These are phyloP conservation scores for Calocera cornea DNA, from an alignment of 768 basidiomycete genomes.

Conservation along the genomic window DNA sequence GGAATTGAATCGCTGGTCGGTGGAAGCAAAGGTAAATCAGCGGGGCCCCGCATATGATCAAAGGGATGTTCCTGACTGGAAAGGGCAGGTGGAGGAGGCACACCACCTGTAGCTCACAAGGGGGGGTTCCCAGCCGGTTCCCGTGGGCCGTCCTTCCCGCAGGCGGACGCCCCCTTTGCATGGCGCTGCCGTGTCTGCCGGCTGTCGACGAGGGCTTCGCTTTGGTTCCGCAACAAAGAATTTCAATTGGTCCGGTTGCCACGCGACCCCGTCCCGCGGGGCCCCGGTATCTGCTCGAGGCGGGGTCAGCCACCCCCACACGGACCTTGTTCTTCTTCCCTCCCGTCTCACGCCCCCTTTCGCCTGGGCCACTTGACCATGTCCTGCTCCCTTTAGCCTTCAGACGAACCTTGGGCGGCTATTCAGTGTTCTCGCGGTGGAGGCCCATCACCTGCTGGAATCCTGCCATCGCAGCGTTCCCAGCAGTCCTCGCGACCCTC, in stretches of 20 bases:
- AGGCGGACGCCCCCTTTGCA: neutral
- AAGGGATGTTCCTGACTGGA: neutral
- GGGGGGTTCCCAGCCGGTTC: no score
- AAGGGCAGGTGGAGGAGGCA: slow-evolving; percentile 3
- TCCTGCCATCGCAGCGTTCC: neutral
- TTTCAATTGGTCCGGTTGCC: neutral
- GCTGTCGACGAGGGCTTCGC: neutral
- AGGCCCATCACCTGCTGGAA: neutral
- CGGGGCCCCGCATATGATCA: slow-evolving; percentile 4
- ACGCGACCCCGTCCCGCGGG: neutral
- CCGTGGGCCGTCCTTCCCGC: neutral
- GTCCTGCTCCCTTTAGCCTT: neutral
- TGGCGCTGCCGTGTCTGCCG: neutral
- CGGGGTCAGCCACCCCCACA: slow-evolving; percentile 1
- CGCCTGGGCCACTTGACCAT: neutral
- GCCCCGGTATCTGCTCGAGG: neutral
- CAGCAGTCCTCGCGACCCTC: neutral
- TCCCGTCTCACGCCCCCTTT: neutral
- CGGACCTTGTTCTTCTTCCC: neutral
- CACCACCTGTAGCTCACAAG: neutral
- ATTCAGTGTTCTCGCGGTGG: neutral
- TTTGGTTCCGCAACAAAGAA: slow-evolving; percentile 2
- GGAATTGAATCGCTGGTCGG: neutral
- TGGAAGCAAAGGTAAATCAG: neutral
- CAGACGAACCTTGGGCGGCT: neutral